Evolutionary conservation across 768 basidiomycete species (phyloP), one percentile per base, ranked within the genome.

Genomic region (Cyathus striatus): DNA sequence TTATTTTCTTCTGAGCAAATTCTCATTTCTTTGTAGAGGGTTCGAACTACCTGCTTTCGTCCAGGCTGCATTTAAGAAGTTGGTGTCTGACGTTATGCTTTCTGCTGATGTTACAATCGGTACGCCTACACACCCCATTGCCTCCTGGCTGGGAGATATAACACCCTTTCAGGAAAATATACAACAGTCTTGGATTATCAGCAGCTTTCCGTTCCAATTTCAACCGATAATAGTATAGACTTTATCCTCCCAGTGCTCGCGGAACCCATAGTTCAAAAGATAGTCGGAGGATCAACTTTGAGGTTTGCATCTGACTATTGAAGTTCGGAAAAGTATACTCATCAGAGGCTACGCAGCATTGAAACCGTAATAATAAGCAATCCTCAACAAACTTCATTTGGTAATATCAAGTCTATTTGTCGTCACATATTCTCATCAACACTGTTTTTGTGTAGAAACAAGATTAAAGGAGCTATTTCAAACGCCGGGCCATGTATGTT

Each of bases 401-500:
- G 79, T 76, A 63, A 55, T 64, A 14, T 16, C 13, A 34, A 4
- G 10, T 23, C 10, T 20, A 12, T 12, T 6, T 23, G 35, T 7
- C 35, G 17, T 12, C 23, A 26, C 40, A 3, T 14, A 35, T 25
- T 30, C 21, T 18, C n/a, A n/a, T n/a, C n/a, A n/a, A n/a, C n/a
- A n/a, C n/a, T n/a, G 21, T 20, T 9, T n/a, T 26, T 12, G 27
- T 13, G 41, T 81, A 79, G 59, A 18, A 70, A 76, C 3, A 59
- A 61, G 38, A 58, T 88, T 42, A 75, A 71, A 23, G 86, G 86
- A 18, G 73, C 69, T 21, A 84, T 88, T 48, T 74, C 70, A 12
- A 78, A 85, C 40, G 76, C 85, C 22, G 86, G 86, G 13, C 86
- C 86, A 33, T 87, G 83, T 86, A 59, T 45, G 81, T 60, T 14